These are phyloP conservation scores for Aspergillus sp. DNA, from an alignment of 2,329 filamentous ascomycete genomes.

Conservation along the genomic window DNA sequence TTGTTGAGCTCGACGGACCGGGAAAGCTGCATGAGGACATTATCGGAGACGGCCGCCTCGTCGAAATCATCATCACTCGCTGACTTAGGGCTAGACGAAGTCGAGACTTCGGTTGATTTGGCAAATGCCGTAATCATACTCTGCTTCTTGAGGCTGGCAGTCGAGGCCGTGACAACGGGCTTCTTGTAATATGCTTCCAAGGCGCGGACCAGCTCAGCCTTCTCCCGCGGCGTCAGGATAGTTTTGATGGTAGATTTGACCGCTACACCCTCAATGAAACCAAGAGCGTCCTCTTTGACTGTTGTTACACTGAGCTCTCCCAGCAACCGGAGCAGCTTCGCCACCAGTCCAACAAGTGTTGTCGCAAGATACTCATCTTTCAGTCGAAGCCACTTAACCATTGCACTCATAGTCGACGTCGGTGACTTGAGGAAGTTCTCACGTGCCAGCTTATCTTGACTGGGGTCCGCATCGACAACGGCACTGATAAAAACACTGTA, in stretches of 20 bases:
- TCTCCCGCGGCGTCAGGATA: constrained; percentile 72
- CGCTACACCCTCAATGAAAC: constrained; percentile 49
- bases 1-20: constrained; percentile 38
- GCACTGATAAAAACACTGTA: constrained; percentile 75
- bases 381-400: constrained; percentile 82
- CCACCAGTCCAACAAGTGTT: constrained; percentile 72
- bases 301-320: constrained; percentile 63
- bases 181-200: constrained; percentile 47
- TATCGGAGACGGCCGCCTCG: constrained; percentile 35
- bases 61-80: constrained; percentile 33
- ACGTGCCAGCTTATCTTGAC: constrained; percentile 32
- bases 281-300: constrained; percentile 58
- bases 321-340: constrained; percentile 76
- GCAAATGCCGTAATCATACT: constrained; percentile 34
- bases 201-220: constrained; percentile 65
- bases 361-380: constrained; percentile 78
- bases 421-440: constrained; percentile 57
- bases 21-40: constrained; percentile 34
- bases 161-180: constrained; percentile 35
- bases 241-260: constrained; percentile 56
- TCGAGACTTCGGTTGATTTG: constrained; percentile 28
- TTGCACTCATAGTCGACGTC: constrained; percentile 54
- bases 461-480: constrained; percentile 42
- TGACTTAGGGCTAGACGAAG: constrained; percentile 23
- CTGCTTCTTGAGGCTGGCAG: constrained; percentile 38